A percentile compares a stretch with the other conserved stretches of the same genome.
Conservation (phyloP, 2,329 filamentous ascomycete species). For the Colletotrichum chlorophyti region DNA sequence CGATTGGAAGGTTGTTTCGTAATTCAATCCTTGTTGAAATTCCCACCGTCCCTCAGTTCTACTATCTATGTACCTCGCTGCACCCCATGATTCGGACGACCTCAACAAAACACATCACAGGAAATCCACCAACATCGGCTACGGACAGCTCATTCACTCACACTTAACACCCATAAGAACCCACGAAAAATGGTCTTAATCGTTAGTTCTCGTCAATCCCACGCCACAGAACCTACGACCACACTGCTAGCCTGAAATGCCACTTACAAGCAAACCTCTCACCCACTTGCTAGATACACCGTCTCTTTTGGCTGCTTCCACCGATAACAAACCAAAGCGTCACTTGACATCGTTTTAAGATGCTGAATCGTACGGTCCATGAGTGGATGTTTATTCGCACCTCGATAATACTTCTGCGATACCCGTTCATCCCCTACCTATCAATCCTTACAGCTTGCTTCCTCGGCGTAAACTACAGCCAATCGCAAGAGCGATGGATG, state of each 20-base stretch:
- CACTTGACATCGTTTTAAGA: background rate
- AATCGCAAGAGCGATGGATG: constrained; percentile 36
- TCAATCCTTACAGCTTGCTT: constrained; percentile 34
- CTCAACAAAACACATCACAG: constrained; percentile 2
- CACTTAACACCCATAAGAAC: background rate
- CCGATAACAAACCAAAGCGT: background rate
- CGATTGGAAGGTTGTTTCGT: background rate
- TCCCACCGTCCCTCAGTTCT: background rate
- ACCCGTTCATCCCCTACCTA: constrained; percentile 54
- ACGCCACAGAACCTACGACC: background rate
- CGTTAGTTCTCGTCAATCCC: background rate
- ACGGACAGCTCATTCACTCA: background rate
- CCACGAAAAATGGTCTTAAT: background rate
- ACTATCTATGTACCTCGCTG: background rate
- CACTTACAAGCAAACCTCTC: background rate
- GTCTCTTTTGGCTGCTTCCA: background rate
- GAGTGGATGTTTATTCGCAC: constrained; percentile 47
- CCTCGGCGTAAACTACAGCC: constrained; percentile 22
- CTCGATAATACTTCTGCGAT: constrained; percentile 55
- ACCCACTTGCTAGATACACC: background rate
- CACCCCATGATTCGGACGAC: background rate
- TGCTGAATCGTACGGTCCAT: constrained; percentile 17
- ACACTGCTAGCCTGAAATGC: background rate
- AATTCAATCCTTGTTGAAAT: background rate
- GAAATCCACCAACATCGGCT: background rate